Percentiles rank a stretch among this genome's conserved stretches.
These are phyloP conservation scores for Cornus florida DNA, from an alignment of 148 eudicot species.

Conservation along the genomic window DNA sequence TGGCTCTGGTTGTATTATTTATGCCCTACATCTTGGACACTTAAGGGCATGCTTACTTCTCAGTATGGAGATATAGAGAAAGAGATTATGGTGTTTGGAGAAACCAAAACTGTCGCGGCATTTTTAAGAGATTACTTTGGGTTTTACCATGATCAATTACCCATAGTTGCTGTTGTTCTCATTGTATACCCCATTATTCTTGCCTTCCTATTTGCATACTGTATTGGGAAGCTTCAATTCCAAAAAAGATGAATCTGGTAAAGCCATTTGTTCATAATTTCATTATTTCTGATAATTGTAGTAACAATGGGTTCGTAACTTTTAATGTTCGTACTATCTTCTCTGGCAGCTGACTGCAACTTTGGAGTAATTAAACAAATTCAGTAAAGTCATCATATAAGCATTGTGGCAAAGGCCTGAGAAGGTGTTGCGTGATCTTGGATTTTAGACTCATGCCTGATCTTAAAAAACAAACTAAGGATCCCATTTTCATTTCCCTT, in stretches of 20 bases:
- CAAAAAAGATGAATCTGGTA: constrained; percentile 52
- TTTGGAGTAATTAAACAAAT: too few species aligned
- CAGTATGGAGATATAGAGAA: constrained; percentile 64
- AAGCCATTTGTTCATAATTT: not conserved
- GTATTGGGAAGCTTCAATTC: constrained; percentile 61
- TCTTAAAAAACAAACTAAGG: too few species aligned
- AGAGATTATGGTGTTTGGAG: constrained; percentile 51
- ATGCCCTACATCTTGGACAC: constrained; percentile 71
- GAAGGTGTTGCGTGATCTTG: too few species aligned
- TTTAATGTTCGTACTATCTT: too few species aligned
- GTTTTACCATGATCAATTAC: constrained; percentile 45
- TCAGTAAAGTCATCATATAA: too few species aligned
- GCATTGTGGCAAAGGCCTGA: too few species aligned
- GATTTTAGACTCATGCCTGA: too few species aligned
- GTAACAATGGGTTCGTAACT: too few species aligned
- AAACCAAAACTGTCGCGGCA: constrained; percentile 38
- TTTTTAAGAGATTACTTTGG: constrained; percentile 74
- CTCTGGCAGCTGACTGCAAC: too few species aligned
- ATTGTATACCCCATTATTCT: constrained; percentile 51
- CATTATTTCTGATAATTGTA: too few species aligned
- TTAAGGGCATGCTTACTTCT: constrained; percentile 59
- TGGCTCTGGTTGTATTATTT: constrained; percentile 73
- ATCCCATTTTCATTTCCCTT: too few species aligned
- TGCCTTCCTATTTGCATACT: constrained; percentile 51
- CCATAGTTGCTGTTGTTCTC: constrained; percentile 46